These are phyloP conservation scores for Quercus wislizeni DNA, from an alignment of 306 rosid genomes.

Conservation along the genomic window DNA sequence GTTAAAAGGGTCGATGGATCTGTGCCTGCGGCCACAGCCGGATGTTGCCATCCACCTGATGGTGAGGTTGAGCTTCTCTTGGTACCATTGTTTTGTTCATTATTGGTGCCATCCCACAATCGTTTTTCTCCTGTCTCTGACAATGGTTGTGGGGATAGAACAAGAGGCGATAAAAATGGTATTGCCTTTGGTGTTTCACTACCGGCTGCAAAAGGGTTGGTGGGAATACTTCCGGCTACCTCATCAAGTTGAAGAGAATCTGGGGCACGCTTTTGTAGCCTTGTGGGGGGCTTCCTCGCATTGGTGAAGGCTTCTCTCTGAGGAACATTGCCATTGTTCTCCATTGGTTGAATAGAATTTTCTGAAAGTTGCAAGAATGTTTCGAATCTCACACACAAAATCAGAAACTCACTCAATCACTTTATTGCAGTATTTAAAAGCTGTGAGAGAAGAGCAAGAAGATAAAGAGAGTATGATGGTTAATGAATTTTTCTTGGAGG, in stretches of 20 bases:
- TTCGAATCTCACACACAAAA: background rate
- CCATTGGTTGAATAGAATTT: constrained; percentile 24
- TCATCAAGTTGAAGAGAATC: constrained; percentile 51
- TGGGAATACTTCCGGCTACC: background rate
- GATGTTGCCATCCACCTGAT: constrained; percentile 55
- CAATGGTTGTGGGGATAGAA: constrained; percentile 43
- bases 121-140: constrained; percentile 18
- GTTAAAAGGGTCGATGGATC: constrained; percentile 48
- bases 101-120: background rate
- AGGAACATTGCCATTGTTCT: background rate
- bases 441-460: background rate
- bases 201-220: constrained; percentile 18
- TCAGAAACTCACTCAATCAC: background rate
- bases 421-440: constrained; percentile 1
- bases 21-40: constrained; percentile 39
- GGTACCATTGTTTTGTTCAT: background rate
- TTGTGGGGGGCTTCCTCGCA: constrained; percentile 34
- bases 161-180: constrained; percentile 68
- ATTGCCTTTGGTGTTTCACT: constrained; percentile 43
- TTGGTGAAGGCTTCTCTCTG: constrained; percentile 11
- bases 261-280: constrained; percentile 71
- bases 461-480: background rate
- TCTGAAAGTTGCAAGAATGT: background rate
- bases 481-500: background rate
- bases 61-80: background rate